A percentile compares a stretch with the other conserved stretches of the same genome.
These are phyloP conservation scores for Backusella sp. DNA, from an alignment of 192 early-diverging fungal species.

Conservation along the genomic window DNA sequence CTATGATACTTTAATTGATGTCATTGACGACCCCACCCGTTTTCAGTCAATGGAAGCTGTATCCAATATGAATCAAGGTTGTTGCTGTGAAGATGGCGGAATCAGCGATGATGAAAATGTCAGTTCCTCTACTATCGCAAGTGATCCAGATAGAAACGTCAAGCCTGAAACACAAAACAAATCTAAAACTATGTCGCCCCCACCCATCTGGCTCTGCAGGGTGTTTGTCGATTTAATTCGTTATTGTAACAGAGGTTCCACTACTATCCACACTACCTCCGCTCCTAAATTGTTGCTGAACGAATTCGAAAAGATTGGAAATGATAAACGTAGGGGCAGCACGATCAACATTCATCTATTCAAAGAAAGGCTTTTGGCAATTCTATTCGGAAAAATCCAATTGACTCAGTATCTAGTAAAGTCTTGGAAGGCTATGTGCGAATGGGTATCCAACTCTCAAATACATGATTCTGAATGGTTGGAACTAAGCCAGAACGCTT, in stretches of 20 bases:
- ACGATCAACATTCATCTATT: neutral
- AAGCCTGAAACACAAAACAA: neutral
- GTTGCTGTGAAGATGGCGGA: neutral
- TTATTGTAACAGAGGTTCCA: neutral
- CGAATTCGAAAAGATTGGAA: neutral
- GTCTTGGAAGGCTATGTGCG: neutral
- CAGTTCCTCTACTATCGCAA: neutral
- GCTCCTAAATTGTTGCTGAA: neutral
- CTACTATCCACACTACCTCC: neutral
- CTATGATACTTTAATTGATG: neutral
- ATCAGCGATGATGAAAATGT: neutral
- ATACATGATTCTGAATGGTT: neutral
- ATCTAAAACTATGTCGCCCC: neutral
- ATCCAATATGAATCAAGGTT: neutral
- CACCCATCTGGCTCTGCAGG: neutral
- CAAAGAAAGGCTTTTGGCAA: neutral
- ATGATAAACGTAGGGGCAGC: neutral
- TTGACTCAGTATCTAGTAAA: neutral
- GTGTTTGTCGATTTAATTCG: neutral
- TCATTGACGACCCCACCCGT: neutral
- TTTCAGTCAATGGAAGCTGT: neutral
- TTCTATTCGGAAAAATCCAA: neutral
- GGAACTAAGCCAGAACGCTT: neutral
- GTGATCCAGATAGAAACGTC: neutral
- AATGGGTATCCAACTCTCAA: neutral